Evolutionary conservation across 2,329 filamentous ascomycete species (phyloP).

Genomic region (Gaeumannomyces tritici): DNA sequence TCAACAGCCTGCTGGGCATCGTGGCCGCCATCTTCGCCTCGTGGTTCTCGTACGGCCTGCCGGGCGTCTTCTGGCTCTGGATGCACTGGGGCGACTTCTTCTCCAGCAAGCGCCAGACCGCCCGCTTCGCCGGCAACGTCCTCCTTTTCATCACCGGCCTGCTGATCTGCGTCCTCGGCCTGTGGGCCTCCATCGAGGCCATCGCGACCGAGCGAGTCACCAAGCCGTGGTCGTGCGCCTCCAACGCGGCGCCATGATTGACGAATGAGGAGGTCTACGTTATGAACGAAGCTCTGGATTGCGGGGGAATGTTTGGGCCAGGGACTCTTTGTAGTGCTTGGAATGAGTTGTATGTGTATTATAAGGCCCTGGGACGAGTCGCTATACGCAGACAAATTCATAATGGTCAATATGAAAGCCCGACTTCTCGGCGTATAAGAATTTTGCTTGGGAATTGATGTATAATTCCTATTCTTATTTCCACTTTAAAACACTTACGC

Average conservation of each 20-base stretch:
- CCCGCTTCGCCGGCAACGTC: slow-evolving; percentile 21
- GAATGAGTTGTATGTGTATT: background rate
- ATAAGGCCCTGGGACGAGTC: no score
- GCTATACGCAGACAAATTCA: background rate
- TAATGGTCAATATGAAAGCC: background rate
- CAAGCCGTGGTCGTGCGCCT: background rate
- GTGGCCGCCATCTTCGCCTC: slow-evolving; percentile 54
- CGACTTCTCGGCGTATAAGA: no score
- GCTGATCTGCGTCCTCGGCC: slow-evolving; percentile 25
- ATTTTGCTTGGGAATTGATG: no score
- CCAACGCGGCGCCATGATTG: background rate
- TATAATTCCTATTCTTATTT: no score
- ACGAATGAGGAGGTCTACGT: background rate
- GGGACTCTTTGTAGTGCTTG: no score
- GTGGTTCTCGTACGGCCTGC: slow-evolving; percentile 53
- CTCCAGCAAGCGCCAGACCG: slow-evolving; percentile 17
- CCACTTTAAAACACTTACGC: no score
- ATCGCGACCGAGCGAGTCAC: slow-evolving; percentile 12
- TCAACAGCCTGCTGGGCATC: slow-evolving; percentile 54
- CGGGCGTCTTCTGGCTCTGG: slow-evolving; percentile 37
- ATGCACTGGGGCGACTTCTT: slow-evolving; percentile 33
- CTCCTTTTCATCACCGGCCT: slow-evolving; percentile 22
- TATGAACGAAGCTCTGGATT: background rate
- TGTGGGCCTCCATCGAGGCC: slow-evolving; percentile 28
- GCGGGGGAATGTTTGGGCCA: background rate